These are phyloP conservation scores for Diutina pseudorugosa DNA, from an alignment of 1,139 yeast species.

Conservation along the genomic window DNA sequence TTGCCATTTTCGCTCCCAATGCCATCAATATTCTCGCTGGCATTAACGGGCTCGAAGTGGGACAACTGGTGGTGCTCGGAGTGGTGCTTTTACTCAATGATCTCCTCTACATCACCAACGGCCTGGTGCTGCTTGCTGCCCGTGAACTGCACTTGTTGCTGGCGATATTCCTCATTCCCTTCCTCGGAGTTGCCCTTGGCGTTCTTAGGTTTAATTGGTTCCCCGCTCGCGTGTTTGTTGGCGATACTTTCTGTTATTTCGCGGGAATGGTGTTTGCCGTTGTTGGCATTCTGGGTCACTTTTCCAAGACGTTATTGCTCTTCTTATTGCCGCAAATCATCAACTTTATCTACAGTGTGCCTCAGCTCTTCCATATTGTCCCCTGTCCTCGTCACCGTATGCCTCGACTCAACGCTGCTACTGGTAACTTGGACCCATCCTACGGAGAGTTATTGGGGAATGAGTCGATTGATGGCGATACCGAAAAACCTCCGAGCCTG, in stretches of 20 bases:
- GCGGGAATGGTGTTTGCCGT: slow-evolving; percentile 99
- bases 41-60: slow-evolving; percentile 90
- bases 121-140: slow-evolving; percentile 38
- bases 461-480: neutral
- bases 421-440: neutral
- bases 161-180: slow-evolving; percentile 69
- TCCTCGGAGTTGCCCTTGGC: slow-evolving; percentile 74
- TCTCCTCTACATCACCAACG: slow-evolving; percentile 44
- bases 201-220: slow-evolving; percentile 73
- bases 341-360: slow-evolving; percentile 79
- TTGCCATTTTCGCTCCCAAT: slow-evolving; percentile 89
- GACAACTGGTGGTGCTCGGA: slow-evolving; percentile 78
- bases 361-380: slow-evolving; percentile 74
- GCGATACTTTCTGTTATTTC: slow-evolving; percentile 95
- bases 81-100: slow-evolving; percentile 66
- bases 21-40: slow-evolving; percentile 97
- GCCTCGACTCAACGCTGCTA: slow-evolving; percentile 32
- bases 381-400: slow-evolving; percentile 95
- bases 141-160: slow-evolving; percentile 78
- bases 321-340: slow-evolving; percentile 84
- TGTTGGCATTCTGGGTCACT: slow-evolving; percentile 92
- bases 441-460: neutral
- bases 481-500: neutral
- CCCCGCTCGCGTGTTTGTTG: slow-evolving; percentile 91
- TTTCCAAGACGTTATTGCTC: slow-evolving; percentile 78